phyloP scores from a whole-genome alignment of 257 asterid genomes.

The Fraxinus pennsylvanica region DNA sequence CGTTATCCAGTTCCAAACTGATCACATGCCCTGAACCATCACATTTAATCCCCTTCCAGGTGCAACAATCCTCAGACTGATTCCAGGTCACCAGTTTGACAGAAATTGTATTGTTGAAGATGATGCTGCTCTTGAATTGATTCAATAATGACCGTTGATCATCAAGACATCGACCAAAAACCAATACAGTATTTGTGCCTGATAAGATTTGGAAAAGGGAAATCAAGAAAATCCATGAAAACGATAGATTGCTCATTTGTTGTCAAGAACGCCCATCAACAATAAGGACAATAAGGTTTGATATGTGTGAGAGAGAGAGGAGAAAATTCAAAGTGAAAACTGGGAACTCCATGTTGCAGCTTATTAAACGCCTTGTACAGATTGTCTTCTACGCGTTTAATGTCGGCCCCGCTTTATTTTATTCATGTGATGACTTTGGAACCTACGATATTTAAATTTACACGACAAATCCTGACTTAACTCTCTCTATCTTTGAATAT shows the following conservation, averaged over 20 bases:
- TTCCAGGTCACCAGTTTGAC: slow-evolving; percentile 36
- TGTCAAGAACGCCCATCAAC: slow-evolving; percentile 34
- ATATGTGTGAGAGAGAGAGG: slow-evolving; percentile 17
- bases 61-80: slow-evolving; percentile 26
- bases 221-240: slow-evolving; percentile 46
- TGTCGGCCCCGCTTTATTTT: slow-evolving; percentile 30
- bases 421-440: slow-evolving; percentile 33
- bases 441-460: not conserved
- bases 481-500: slow-evolving; percentile 5
- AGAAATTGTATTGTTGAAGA: slow-evolving; percentile 17
- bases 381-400: slow-evolving; percentile 38
- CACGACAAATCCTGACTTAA: slow-evolving; percentile 10
- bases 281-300: not conserved
- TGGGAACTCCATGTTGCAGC: not conserved
- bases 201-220: slow-evolving; percentile 29
- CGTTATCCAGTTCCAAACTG: slow-evolving; percentile 21
- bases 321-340: slow-evolving; percentile 6
- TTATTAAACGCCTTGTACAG: not conserved
- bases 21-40: slow-evolving; percentile 29
- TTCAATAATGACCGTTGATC: slow-evolving; percentile 46
- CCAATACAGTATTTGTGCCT: slow-evolving; percentile 1
- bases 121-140: slow-evolving; percentile 40
- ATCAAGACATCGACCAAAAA: slow-evolving; percentile 41
- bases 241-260: slow-evolving; percentile 48
- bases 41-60: slow-evolving; percentile 35